Conservation (phyloP, 2,329 filamentous ascomycete genomes). For the Emmonsiellopsis sp. region DNA sequence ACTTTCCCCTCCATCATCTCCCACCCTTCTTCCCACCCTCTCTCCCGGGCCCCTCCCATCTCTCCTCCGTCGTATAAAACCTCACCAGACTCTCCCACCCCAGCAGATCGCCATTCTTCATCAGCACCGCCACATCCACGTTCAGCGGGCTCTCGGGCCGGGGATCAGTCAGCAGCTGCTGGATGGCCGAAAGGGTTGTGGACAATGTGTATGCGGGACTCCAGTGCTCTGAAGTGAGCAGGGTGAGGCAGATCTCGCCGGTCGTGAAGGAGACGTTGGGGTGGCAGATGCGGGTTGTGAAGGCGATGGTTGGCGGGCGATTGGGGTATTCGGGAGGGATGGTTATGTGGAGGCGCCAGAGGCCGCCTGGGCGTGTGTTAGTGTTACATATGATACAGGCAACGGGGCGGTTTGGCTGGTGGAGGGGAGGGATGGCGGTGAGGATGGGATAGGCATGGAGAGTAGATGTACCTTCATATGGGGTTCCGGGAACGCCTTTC, state of each 20-base stretch:
- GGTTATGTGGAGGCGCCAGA: slow-evolving; percentile 71
- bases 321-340: slow-evolving; percentile 74
- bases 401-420: background rate
- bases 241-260: slow-evolving; percentile 89
- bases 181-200: slow-evolving; percentile 36
- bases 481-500: slow-evolving; percentile 48
- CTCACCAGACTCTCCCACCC: slow-evolving; percentile 38
- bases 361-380: slow-evolving; percentile 45
- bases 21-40: slow-evolving; percentile 27
- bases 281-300: slow-evolving; percentile 77
- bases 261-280: slow-evolving; percentile 65
- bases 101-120: slow-evolving; percentile 35
- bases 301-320: slow-evolving; percentile 64
- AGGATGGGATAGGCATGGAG: background rate
- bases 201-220: slow-evolving; percentile 72
- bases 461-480: slow-evolving; percentile 45
- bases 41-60: slow-evolving; percentile 33
- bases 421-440: background rate
- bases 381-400: background rate
- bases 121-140: slow-evolving; percentile 37
- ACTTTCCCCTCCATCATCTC: background rate
- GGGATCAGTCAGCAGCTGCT: slow-evolving; percentile 37
- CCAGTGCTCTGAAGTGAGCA: slow-evolving; percentile 66
- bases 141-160: slow-evolving; percentile 39
- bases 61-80: slow-evolving; percentile 38